phyloP scores from a whole-genome alignment of 2,329 filamentous ascomycete species.

The Aspergillus uvarum region DNA sequence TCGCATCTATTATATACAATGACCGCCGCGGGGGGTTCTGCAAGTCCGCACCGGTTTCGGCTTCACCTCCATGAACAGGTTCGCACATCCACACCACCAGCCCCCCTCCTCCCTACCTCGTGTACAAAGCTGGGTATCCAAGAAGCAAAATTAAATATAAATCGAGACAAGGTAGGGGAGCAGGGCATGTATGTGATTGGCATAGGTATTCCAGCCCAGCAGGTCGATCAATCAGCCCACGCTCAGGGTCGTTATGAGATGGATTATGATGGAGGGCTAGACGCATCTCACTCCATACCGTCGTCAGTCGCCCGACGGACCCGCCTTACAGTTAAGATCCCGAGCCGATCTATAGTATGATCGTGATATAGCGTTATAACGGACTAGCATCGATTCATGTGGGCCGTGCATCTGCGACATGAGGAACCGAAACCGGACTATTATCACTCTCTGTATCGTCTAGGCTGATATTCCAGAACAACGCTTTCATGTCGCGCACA shows the following conservation, averaged over 20 bases:
- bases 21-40: background rate
- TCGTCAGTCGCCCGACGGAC: background rate
- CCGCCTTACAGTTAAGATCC: background rate
- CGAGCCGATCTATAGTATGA: background rate
- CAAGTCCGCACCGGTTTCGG: background rate
- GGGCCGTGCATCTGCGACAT: constrained; percentile 9
- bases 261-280: too few species aligned
- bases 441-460: constrained; percentile 39
- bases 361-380: background rate
- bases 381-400: background rate
- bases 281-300: background rate
- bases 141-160: background rate
- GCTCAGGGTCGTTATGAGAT: too few species aligned
- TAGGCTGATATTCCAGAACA: constrained; percentile 66
- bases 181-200: background rate
- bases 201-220: background rate
- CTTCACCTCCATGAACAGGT: background rate
- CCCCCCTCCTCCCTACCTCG: background rate
- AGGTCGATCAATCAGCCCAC: too few species aligned
- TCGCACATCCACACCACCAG: background rate
- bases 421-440: constrained; percentile 25
- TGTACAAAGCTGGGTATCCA: background rate
- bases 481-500: constrained; percentile 70
- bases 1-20: background rate
- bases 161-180: background rate